Conservation (phyloP, 345 rosid genomes). For the Boechera divaricarpa region DNA sequence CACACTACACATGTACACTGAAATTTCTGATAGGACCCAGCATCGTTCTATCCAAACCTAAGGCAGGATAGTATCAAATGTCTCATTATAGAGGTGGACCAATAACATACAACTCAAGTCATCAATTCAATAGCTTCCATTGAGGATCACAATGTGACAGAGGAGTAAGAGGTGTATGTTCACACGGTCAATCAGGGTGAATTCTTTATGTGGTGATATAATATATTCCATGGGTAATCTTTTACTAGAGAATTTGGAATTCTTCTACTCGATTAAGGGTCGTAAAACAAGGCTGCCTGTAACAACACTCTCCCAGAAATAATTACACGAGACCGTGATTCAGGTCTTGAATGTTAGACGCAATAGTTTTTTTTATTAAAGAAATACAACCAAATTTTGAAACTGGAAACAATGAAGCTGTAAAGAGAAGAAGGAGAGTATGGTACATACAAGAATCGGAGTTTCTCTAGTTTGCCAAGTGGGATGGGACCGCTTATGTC, state of each 20-base stretch:
- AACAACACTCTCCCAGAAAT: neutral
- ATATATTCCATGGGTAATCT: neutral
- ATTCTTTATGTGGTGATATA: neutral
- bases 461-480: slow-evolving; percentile 61
- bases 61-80: neutral
- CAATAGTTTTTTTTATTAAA: slow-evolving; percentile 10
- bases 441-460: slow-evolving; percentile 67
- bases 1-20: neutral
- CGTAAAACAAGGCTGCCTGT: neutral
- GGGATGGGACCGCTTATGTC: slow-evolving; percentile 59
- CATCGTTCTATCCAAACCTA: neutral
- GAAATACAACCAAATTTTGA: slow-evolving; percentile 1
- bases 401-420: neutral
- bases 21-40: neutral
- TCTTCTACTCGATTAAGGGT: neutral
- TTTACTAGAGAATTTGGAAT: neutral
- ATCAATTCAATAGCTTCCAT: neutral
- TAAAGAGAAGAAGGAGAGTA: neutral
- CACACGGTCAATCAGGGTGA: neutral
- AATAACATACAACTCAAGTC: neutral
- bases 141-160: neutral
- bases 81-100: neutral
- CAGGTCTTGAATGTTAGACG: neutral
- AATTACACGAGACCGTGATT: neutral
- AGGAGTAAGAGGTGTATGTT: neutral